Percentiles rank a stretch among this genome's conserved stretches.
Conservation (phyloP, 2,329 filamentous ascomycete species). For the Cercospora berteroae region DNA sequence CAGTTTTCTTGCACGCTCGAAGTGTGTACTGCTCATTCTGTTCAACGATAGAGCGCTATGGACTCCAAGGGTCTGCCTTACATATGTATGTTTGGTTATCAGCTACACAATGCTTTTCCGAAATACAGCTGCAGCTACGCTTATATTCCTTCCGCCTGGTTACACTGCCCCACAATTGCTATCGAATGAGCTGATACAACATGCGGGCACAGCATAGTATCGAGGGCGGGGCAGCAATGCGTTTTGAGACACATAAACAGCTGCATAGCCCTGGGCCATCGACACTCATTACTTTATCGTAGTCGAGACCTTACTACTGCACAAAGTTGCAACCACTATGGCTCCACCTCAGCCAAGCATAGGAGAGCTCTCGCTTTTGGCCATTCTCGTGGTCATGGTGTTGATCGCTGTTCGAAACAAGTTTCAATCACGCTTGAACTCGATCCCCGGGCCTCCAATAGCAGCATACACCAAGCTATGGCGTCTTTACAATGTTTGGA, state of each 20-base stretch:
- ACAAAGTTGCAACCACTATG: neutral
- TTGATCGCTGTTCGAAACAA: neutral
- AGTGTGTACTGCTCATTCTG: neutral
- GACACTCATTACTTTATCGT: neutral
- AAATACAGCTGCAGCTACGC: neutral
- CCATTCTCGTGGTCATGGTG: neutral
- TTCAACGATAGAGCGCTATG: no score
- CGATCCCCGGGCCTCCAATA: neutral
- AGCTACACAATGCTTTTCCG: neutral
- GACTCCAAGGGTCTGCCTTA: neutral
- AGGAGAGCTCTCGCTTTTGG: no score
- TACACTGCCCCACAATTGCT: neutral
- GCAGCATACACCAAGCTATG: neutral
- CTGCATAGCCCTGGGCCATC: neutral
- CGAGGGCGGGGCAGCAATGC: neutral
- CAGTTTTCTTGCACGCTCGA: neutral
- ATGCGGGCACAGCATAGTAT: neutral
- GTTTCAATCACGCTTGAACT: neutral
- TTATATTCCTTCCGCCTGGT: neutral
- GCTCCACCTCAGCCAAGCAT: no score
- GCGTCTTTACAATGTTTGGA: constrained; percentile 1
- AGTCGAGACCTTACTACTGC: neutral
- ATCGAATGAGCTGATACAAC: neutral
- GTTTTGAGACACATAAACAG: neutral
- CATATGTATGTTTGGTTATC: neutral